A percentile compares a stretch with the other conserved stretches of the same genome.
These are phyloP conservation scores for Pinus taeda DNA, from an alignment of 75 land plant genomes.

Conservation along the genomic window DNA sequence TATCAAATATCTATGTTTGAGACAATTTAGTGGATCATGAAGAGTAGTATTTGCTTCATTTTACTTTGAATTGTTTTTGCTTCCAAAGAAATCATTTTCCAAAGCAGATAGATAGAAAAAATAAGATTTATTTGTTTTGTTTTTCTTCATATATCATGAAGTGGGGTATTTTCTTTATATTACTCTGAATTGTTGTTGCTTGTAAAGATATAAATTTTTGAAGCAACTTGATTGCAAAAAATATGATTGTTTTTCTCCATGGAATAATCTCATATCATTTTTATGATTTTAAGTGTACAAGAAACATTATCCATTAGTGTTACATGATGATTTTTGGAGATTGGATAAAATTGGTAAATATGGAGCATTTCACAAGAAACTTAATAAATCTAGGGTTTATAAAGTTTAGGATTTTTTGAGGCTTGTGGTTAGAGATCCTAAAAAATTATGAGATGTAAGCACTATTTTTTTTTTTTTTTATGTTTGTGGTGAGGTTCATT, in stretches of 20 bases:
- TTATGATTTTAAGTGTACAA: slow-evolving; percentile 72
- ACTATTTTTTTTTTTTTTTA: not conserved
- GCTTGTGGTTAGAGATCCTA: slow-evolving; percentile 66
- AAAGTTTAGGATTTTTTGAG: slow-evolving; percentile 87
- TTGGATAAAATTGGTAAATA: slow-evolving; percentile 95
- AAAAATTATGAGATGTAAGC: slow-evolving; percentile 71
- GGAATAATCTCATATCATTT: not conserved
- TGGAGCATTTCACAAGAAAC: slow-evolving; percentile 90
- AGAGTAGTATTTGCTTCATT: not conserved
- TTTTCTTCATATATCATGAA: not conserved
- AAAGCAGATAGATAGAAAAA: not conserved
- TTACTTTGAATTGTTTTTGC: not conserved
- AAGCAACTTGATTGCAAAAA: not conserved
- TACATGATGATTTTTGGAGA: slow-evolving; percentile 92
- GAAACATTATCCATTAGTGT: slow-evolving; percentile 90
- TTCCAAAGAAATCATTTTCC: not conserved
- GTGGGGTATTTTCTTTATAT: not conserved
- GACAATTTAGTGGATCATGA: not conserved
- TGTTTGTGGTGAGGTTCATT: not conserved
- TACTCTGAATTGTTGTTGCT: not conserved
- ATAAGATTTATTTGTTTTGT: not conserved
- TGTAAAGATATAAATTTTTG: not conserved
- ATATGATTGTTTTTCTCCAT: not conserved
- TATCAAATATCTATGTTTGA: not conserved
- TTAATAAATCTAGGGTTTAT: slow-evolving; percentile 48